A percentile compares a stretch with the other conserved stretches of the same genome.
Evolutionary conservation across 2,329 filamentous ascomycete species (phyloP).

Genomic region (Penicillium aurantiogriseum): DNA sequence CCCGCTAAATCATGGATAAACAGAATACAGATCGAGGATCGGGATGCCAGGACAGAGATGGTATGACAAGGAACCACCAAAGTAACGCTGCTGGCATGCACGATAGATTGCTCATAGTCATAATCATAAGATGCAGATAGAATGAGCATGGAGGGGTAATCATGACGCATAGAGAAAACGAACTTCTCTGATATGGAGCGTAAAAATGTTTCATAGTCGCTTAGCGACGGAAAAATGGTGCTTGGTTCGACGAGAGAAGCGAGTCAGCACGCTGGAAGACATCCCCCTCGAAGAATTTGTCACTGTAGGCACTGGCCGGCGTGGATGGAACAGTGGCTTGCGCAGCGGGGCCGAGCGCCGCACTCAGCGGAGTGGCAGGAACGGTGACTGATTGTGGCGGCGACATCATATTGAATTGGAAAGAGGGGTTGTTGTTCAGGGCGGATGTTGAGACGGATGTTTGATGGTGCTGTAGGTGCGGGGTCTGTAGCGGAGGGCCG

Average conservation of each 20-base stretch:
- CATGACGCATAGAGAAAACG: slow-evolving; percentile 2
- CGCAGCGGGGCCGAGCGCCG: slow-evolving; percentile 82
- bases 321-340: slow-evolving; percentile 79
- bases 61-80: background rate
- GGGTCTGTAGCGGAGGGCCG: slow-evolving; percentile 36
- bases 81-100: background rate
- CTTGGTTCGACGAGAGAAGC: slow-evolving; percentile 44
- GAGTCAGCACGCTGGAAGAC: slow-evolving; percentile 51
- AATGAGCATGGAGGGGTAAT: background rate
- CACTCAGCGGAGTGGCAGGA: slow-evolving; percentile 85
- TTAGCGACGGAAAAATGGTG: slow-evolving; percentile 43
- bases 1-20: slow-evolving; percentile 3
- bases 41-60: background rate
- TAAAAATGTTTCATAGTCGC: slow-evolving; percentile 19
- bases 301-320: slow-evolving; percentile 48
- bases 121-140: slow-evolving; percentile 15
- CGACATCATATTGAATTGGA: slow-evolving; percentile 29
- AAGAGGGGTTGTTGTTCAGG: slow-evolving; percentile 19
- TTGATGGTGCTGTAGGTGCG: slow-evolving; percentile 32
- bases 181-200: background rate
- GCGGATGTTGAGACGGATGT: slow-evolving; percentile 29
- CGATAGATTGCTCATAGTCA: slow-evolving; percentile 4
- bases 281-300: slow-evolving; percentile 50
- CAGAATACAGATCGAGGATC: background rate
- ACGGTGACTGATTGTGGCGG: slow-evolving; percentile 56